Conservation (phyloP, 2,329 filamentous ascomycete genomes). For the Ceratocystis diversiconidia region DNA sequence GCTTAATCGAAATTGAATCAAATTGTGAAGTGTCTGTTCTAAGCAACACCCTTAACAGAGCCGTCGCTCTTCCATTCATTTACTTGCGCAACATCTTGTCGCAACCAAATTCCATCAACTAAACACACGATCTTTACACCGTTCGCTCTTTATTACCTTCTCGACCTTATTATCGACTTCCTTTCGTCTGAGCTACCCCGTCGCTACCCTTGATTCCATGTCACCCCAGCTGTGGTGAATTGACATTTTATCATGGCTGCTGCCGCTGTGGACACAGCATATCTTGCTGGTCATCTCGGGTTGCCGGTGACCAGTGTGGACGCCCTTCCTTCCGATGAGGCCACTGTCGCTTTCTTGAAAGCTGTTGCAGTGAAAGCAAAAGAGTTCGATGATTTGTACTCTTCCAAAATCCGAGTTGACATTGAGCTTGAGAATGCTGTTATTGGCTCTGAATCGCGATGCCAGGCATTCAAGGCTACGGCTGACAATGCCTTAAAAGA, state of each 20-base stretch:
- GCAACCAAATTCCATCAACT: not conserved
- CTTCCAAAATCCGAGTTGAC: slow-evolving; percentile 77
- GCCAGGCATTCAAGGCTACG: slow-evolving; percentile 65
- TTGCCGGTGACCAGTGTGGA: slow-evolving; percentile 51
- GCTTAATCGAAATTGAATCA: slow-evolving; percentile 4
- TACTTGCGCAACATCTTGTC: slow-evolving; percentile 2
- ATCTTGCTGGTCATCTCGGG: slow-evolving; percentile 57
- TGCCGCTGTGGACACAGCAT: slow-evolving; percentile 50
- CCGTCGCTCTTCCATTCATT: not conserved
- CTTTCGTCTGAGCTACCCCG: not conserved
- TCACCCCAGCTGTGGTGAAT: slow-evolving; percentile 4
- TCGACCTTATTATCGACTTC: not conserved
- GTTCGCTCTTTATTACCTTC: not conserved
- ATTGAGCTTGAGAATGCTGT: slow-evolving; percentile 89
- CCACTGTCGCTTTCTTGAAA: slow-evolving; percentile 59
- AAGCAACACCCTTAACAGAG: not conserved
- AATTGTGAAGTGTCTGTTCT: not conserved
- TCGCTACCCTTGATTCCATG: slow-evolving; percentile 6
- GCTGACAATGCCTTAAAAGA: slow-evolving; percentile 76
- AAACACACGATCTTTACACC: not conserved
- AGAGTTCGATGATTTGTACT: slow-evolving; percentile 66
- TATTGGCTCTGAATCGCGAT: slow-evolving; percentile 67
- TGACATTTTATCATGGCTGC: slow-evolving; percentile 28
- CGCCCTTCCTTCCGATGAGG: slow-evolving; percentile 51
- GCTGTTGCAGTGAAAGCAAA: slow-evolving; percentile 66